These are phyloP conservation scores for Emydomyces testavorans DNA, from an alignment of 2,329 filamentous ascomycete genomes.

Conservation along the genomic window DNA sequence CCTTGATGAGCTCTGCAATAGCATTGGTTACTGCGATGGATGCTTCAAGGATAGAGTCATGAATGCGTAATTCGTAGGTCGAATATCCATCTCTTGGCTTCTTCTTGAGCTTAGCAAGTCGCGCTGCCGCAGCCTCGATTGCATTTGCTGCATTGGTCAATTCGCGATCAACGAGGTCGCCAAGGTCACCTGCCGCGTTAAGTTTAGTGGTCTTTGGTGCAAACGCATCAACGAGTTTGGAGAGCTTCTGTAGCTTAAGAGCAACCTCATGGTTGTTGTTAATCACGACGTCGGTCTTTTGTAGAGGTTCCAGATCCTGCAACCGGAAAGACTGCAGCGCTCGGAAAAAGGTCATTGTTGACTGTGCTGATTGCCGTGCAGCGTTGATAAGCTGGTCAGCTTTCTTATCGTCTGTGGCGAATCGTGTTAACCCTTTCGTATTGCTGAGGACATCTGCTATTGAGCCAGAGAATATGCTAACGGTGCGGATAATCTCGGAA, in stretches of 20 bases:
- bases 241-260: conserved; percentile 82
- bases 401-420: conserved; percentile 93
- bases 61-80: conserved; percentile 90
- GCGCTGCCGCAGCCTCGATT: conserved; percentile 81
- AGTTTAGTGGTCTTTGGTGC: conserved; percentile 79
- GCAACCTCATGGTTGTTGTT: conserved; percentile 95
- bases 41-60: conserved; percentile 87
- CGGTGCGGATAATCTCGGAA: conserved; percentile 81
- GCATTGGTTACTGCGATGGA: conserved; percentile 88
- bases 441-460: conserved; percentile 91
- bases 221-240: conserved; percentile 84
- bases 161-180: conserved; percentile 84
- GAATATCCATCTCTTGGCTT: conserved; percentile 94
- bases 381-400: conserved; percentile 72
- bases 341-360: conserved; percentile 90
- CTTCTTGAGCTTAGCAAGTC: conserved; percentile 83
- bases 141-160: conserved; percentile 88
- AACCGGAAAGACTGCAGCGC: conserved; percentile 86
- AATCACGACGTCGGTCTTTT: conserved; percentile 95
- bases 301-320: conserved; percentile 75
- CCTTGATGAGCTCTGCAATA: conserved; percentile 88
- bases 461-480: conserved; percentile 80
- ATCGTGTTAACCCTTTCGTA: conserved; percentile 84
- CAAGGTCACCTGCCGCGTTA: conserved; percentile 67
- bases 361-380: conserved; percentile 70